Evolutionary conservation across 23 red algal species (phyloP), one percentile per base, ranked within the genome.

Genomic region (Gracilaria vermiculophylla): DNA sequence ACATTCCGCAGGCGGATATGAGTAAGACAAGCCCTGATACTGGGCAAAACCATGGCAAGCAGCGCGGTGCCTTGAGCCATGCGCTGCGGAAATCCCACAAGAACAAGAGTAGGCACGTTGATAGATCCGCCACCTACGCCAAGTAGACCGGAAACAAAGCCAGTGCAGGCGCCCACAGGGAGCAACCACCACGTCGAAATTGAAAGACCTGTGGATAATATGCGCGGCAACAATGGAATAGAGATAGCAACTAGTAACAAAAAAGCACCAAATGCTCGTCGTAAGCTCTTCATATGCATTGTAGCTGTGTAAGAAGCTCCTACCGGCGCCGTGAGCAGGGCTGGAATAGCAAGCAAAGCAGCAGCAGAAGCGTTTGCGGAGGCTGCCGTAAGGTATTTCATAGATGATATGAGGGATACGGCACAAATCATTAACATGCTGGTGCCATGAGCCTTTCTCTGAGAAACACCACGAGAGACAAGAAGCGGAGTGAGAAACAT

Each of bases 101-200:
- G 54, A 44, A 82, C 66, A 7, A 98, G 67, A 1, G 73, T 48
- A 2, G 95, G 95, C 1, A 98, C 90, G 40, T 82, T 78, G 52
- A 98, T 72, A 47, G 92, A 94, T 40, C 95, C 95, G 50, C 95
- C 95, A 48, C 95, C 95, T 37, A 98, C 85, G 29, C 95, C 95
- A 44, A 98, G 77, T 16, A 98, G 75, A 19, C 95, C 95, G 54
- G 83, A 84, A 16, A 98, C 15, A 78, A 94, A 94, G 14, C 95
- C 95, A 17, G 91, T 87, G 8, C 90, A 40, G 39, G 67, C 76
- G 16, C 95, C 95, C 4, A 83, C 53, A 13, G 85, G 58, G 36
- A 76, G 48, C 27, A 48, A 60, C 54, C 51, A 49, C 50, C 32
- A 61, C 11, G 48, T 40, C 16, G 41, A 41, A 37, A 77, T 28